Evolutionary conservation across 352 stramenopile species (phyloP), one percentile per base, ranked within the genome.

Genomic region (Elongisporangium prolatum): DNA sequence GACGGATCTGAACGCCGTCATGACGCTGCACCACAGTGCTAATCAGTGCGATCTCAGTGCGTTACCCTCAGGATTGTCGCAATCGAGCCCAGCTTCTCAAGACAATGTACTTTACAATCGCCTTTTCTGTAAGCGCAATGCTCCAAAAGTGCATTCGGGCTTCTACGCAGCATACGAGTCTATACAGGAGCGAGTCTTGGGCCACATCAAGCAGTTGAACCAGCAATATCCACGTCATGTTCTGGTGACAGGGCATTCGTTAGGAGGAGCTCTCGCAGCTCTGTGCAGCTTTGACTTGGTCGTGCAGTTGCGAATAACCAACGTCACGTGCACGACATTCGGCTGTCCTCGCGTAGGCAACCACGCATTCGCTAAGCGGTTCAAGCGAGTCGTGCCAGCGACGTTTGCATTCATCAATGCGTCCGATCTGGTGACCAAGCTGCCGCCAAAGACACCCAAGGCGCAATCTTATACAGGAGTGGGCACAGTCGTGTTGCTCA

Each of bases 391-490:
- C 0, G 67, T 80, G 11, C 69, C 74, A 13, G 67, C 69, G 5
- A 72, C 69, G 18, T 80, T 75, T 59, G 66, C 66, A 18, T 72
- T 84, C 40, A 62, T 81, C 28, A 79, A 84, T 25, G 64, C 69
- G 14, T 61, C 64, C 0, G 69, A 84, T 21, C 50, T 77, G 22
- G 63, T 77, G 25, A 77, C 71, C 28, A 80, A 80, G 56, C 58
- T 80, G 28, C 68, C 68, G 0, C 71, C 68, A n/a, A 68, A 75
- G 55, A 75, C 68, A 4, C 63, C 68, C 4, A 74, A 75, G 18
- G 68, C 71, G 21, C 59, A 69, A 38, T 77, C 71, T 53, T 80
- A 77, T 44, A 60, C 65, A 7, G 61, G 54, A 8, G 69, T 84
- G n/a, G 74, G 69, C 20, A 73, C 59, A 18, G 55, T 63, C 10